Percentiles rank a stretch among this genome's conserved stretches.
These are phyloP conservation scores for Talaromyces piceae DNA, from an alignment of 2,329 filamentous ascomycete genomes.

Conservation along the genomic window DNA sequence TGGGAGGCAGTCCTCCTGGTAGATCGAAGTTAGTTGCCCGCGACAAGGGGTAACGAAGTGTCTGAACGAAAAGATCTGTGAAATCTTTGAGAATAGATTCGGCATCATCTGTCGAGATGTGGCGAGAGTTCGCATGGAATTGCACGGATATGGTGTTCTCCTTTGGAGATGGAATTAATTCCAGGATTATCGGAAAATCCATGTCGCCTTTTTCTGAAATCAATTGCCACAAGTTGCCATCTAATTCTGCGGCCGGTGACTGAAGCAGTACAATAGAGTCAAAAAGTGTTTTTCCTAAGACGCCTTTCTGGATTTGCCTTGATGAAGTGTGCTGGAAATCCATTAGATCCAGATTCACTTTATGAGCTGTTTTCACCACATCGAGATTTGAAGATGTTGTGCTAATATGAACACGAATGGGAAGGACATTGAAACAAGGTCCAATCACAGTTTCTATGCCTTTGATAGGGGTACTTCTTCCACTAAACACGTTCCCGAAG, in stretches of 20 bases:
- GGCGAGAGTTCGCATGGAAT: slow-evolving; percentile 52
- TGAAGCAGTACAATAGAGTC: slow-evolving; percentile 77
- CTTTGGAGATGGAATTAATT: slow-evolving; percentile 54
- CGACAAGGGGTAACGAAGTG: slow-evolving; percentile 23
- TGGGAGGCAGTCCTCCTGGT: slow-evolving; percentile 17
- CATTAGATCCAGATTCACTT: slow-evolving; percentile 54
- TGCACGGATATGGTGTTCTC: slow-evolving; percentile 50
- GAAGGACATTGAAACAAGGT: slow-evolving; percentile 87
- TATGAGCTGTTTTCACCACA: slow-evolving; percentile 54
- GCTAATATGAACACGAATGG: slow-evolving; percentile 54
- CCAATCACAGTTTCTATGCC: slow-evolving; percentile 67
- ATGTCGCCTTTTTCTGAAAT: slow-evolving; percentile 49
- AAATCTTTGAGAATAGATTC: slow-evolving; percentile 23
- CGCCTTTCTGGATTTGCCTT: slow-evolving; percentile 57
- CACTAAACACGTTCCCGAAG: slow-evolving; percentile 81
- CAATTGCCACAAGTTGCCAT: slow-evolving; percentile 45
- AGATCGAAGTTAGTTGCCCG: slow-evolving; percentile 22
- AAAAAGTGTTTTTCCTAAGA: slow-evolving; percentile 55
- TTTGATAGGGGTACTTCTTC: slow-evolving; percentile 60
- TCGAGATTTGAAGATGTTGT: slow-evolving; percentile 45
- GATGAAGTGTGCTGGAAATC: slow-evolving; percentile 68
- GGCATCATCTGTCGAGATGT: slow-evolving; percentile 17
- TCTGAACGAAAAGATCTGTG: slow-evolving; percentile 26
- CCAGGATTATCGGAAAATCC: slow-evolving; percentile 67
- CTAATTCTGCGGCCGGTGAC: slow-evolving; percentile 43